phyloP scores from a whole-genome alignment of 2,329 filamentous ascomycete genomes.

The Pseudofabraea citricarpa region DNA sequence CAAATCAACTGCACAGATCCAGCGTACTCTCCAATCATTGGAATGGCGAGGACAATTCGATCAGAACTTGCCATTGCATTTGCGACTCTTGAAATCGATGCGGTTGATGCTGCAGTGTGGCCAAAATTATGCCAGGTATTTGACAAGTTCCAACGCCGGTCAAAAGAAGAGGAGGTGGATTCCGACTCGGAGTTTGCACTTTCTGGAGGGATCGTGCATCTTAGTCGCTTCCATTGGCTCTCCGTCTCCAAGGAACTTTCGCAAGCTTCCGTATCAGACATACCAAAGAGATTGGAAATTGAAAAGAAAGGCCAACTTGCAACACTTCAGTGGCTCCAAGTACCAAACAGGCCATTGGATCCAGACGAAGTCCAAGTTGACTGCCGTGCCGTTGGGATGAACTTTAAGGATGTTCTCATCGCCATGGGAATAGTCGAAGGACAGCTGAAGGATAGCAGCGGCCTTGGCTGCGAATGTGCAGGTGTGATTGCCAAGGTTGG shows the following conservation, averaged over 20 bases:
- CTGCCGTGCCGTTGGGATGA: constrained; percentile 3
- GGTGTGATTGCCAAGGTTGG: constrained; percentile 22
- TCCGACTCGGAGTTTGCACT: constrained; percentile 24
- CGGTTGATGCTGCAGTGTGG: not conserved
- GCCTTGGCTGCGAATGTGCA: constrained; percentile 18
- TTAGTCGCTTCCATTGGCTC: constrained; percentile 15
- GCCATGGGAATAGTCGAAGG: constrained; percentile 15
- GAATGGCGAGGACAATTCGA: constrained; percentile 26
- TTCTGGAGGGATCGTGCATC: constrained; percentile 13
- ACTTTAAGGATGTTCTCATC: constrained; percentile 14
- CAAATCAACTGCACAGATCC: constrained; percentile 23
- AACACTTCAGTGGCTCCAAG: constrained; percentile 10
- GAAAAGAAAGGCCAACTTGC: constrained; percentile 12
- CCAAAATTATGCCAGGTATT: not conserved
- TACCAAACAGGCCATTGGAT: not conserved
- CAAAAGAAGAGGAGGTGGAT: not conserved
- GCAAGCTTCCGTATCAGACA: constrained; percentile 4
- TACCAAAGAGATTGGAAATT: constrained; percentile 8
- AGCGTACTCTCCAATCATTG: constrained; percentile 26
- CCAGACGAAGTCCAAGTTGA: constrained; percentile 10
- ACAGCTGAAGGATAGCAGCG: constrained; percentile 11
- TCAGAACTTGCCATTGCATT: constrained; percentile 8
- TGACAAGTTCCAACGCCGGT: constrained; percentile 2
- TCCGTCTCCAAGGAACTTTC: constrained; percentile 9
- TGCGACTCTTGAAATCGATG: constrained; percentile 11